Percentiles rank a stretch among this genome's conserved stretches.
phyloP scores from a whole-genome alignment of 345 rosid species.

The Salix purpurea region DNA sequence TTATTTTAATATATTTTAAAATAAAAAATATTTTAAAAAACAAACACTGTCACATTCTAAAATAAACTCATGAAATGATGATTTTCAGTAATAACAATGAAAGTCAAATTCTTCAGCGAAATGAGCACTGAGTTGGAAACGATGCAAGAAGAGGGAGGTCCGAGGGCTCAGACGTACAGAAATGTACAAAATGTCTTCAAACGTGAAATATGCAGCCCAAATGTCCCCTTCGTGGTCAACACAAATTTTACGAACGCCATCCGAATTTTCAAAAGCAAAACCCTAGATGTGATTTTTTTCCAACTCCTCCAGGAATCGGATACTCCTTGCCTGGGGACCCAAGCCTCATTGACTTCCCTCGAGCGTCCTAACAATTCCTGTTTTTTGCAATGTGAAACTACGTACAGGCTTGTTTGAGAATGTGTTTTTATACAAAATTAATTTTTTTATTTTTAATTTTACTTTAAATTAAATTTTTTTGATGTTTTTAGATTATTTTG shows the following conservation, averaged over 20 bases:
- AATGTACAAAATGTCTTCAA: constrained; percentile 27
- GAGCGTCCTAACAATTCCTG: background rate
- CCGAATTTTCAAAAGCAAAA: constrained; percentile 20
- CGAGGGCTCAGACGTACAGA: constrained; percentile 3
- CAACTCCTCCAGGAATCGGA: constrained; percentile 2
- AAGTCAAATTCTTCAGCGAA: constrained; percentile 6
- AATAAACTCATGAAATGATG: background rate
- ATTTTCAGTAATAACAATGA: background rate
- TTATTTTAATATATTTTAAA: too few relatives aligned
- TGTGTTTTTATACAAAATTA: too few relatives aligned
- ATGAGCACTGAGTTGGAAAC: constrained; percentile 2
- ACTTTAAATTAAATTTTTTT: too few relatives aligned
- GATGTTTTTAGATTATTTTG: too few relatives aligned
- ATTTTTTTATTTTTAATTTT: too few relatives aligned
- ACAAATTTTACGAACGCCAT: constrained; percentile 20
- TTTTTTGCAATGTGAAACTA: background rate
- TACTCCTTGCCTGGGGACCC: constrained; percentile 17
- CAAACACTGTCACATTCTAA: too few relatives aligned
- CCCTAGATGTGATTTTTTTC: constrained; percentile 6
- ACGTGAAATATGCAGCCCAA: constrained; percentile 24
- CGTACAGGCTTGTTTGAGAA: too few relatives aligned
- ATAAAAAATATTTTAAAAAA: too few relatives aligned
- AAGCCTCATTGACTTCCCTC: constrained; percentile 6
- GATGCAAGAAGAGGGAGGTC: constrained; percentile 22
- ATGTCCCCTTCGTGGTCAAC: constrained; percentile 38